phyloP scores from a whole-genome alignment of 352 stramenopile species.

The Pythium angustatum region DNA sequence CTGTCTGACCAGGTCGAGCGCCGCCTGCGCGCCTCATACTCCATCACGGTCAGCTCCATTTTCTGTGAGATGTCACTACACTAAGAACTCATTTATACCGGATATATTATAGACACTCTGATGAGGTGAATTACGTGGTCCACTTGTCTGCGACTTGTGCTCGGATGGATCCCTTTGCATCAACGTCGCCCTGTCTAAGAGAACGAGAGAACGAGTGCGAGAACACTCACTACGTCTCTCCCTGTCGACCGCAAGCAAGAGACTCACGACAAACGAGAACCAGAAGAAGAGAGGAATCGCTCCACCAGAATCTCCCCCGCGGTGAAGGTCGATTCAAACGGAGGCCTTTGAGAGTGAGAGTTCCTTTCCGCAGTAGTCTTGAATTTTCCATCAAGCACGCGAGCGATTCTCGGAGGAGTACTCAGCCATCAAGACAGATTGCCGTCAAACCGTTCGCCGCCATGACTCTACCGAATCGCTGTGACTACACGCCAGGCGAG shows the following conservation, averaged over 20 bases:
- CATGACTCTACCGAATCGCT: constrained; percentile 71
- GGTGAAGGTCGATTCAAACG: no score
- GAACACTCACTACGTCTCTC: constrained; percentile 9
- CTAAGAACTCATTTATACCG: neutral
- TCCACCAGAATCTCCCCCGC: constrained; percentile 4
- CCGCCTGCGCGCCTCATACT: constrained; percentile 50
- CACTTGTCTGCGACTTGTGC: constrained; percentile 21
- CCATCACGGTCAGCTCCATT: neutral
- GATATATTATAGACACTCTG: neutral
- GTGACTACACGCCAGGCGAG: constrained; percentile 49
- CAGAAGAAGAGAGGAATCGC: constrained; percentile 13
- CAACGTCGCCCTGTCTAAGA: neutral
- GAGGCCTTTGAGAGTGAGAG: neutral
- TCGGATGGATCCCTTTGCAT: neutral
- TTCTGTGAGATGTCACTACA: constrained; percentile 7
- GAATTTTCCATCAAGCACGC: constrained; percentile 22
- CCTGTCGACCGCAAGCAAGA: constrained; percentile 15
- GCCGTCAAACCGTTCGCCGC: neutral
- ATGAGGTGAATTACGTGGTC: constrained; percentile 1
- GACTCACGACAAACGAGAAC: constrained; percentile 4
- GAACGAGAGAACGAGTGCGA: neutral
- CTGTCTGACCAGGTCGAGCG: constrained; percentile 55
- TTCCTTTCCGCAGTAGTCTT: constrained; percentile 14
- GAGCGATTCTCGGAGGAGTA: constrained; percentile 12
- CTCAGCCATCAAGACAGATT: constrained; percentile 5